Conservation (phyloP, 2,329 filamentous ascomycete genomes). For the Laburnicola sp. region DNA sequence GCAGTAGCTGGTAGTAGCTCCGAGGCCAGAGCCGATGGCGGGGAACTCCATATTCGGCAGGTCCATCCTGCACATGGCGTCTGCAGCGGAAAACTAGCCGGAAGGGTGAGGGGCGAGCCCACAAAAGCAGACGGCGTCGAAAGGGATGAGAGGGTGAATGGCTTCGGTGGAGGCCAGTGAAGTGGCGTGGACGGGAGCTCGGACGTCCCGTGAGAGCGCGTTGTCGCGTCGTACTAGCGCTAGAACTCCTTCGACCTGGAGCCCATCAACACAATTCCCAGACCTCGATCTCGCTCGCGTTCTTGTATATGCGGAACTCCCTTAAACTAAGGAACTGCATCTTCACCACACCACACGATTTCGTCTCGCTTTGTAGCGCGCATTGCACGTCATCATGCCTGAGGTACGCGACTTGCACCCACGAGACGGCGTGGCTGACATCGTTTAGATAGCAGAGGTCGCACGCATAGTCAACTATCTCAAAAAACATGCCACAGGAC, state of each 20-base stretch:
- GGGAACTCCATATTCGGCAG: constrained; percentile 26
- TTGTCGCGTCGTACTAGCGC: constrained; percentile 22
- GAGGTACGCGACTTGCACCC: constrained; percentile 32
- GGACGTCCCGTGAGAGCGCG: constrained; percentile 35
- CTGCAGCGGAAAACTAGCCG: neutral
- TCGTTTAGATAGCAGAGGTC: constrained; percentile 59
- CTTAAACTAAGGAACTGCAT: neutral
- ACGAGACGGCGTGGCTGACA: constrained; percentile 12
- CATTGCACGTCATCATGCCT: constrained; percentile 32
- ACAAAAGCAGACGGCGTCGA: neutral
- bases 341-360: constrained; percentile 7
- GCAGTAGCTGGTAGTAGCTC: constrained; percentile 12
- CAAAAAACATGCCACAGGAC: constrained; percentile 79
- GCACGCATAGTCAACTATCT: constrained; percentile 86
- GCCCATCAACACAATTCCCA: neutral
- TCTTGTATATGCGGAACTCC: neutral
- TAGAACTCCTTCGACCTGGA: constrained; percentile 13
- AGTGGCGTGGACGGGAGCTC: constrained; percentile 21
- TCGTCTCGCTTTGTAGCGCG: neutral
- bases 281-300: constrained; percentile 8
- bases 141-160: neutral
- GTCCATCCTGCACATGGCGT: constrained; percentile 17
- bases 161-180: constrained; percentile 28
- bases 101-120: neutral
- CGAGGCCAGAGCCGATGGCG: constrained; percentile 20